Evolutionary conservation across 306 rosid species (phyloP).

Genomic region (Acacia melanoxylon): DNA sequence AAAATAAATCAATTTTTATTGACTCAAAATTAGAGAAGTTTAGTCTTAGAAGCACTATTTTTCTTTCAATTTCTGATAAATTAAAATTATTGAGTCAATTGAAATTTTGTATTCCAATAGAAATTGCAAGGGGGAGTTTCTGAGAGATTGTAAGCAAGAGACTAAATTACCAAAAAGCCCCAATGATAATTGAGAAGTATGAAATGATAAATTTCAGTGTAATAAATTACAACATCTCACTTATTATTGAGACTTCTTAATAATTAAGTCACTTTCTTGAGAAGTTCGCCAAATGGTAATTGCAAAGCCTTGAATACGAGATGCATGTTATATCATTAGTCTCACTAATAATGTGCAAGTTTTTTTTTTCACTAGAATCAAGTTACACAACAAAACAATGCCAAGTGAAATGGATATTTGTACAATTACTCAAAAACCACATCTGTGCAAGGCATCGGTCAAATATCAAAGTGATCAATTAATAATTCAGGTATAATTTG

Average conservation of each 20-base stretch:
- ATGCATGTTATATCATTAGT: too few relatives aligned
- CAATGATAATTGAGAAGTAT: too few relatives aligned
- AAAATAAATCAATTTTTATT: not conserved
- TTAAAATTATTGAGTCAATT: not conserved
- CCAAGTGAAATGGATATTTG: not conserved
- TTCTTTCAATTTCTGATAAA: not conserved
- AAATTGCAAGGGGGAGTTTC: too few relatives aligned
- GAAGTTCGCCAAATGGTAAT: too few relatives aligned
- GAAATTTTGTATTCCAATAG: not conserved
- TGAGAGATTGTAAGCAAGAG: too few relatives aligned
- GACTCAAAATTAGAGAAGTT: not conserved
- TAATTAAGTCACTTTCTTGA: too few relatives aligned
- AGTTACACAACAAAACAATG: not conserved
- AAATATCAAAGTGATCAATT: constrained; percentile 16
- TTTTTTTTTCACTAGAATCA: not conserved
- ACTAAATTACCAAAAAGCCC: too few relatives aligned
- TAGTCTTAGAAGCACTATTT: not conserved
- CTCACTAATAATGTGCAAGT: too few relatives aligned
- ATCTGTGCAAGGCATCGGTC: not conserved
- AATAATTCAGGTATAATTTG: not conserved
- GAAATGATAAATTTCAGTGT: too few relatives aligned
- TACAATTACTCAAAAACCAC: not conserved
- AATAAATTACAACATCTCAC: too few relatives aligned
- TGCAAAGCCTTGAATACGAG: too few relatives aligned
- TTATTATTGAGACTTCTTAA: too few relatives aligned